Conservation (phyloP, 768 basidiomycete genomes). For the Dendrothele bispora region DNA sequence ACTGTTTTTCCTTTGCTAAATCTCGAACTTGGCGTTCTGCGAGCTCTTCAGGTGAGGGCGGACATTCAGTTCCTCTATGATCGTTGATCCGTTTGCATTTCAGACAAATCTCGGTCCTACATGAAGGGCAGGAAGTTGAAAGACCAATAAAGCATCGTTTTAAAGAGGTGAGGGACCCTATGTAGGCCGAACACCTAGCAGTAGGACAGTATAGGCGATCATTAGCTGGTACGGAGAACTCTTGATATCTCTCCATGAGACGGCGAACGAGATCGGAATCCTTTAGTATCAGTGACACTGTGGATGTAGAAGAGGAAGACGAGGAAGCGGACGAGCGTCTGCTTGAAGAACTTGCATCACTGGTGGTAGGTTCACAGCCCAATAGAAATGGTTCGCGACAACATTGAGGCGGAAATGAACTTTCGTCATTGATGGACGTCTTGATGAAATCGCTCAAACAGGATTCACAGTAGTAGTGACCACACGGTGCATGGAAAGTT, state of each 20-base stretch:
- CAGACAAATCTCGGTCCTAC: too few relatives aligned
- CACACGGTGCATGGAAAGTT: background rate
- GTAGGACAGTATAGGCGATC: conserved; percentile 37
- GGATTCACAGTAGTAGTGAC: conserved; percentile 4
- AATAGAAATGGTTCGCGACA: background rate
- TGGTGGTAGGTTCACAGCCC: too few relatives aligned
- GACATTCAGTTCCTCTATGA: too few relatives aligned
- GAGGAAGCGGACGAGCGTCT: background rate
- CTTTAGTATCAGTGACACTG: too few relatives aligned
- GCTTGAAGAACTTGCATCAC: background rate
- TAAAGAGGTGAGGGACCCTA: too few relatives aligned
- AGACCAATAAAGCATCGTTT: too few relatives aligned
- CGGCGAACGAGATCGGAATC: background rate
- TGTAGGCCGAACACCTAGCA: conserved; percentile 33
- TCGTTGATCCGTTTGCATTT: too few relatives aligned
- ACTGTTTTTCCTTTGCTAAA: conserved; percentile 27
- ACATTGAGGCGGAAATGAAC: conserved; percentile 4
- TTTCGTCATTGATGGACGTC: conserved; percentile 5
- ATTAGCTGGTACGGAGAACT: conserved; percentile 24
- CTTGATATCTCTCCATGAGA: conserved; percentile 26
- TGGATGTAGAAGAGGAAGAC: background rate
- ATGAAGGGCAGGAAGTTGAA: too few relatives aligned
- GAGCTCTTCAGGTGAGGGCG: background rate
- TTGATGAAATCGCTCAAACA: background rate
- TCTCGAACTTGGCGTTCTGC: conserved; percentile 12